These are phyloP conservation scores for Kuraishia borneana DNA, from an alignment of 805 yeast genomes.

Conservation along the genomic window DNA sequence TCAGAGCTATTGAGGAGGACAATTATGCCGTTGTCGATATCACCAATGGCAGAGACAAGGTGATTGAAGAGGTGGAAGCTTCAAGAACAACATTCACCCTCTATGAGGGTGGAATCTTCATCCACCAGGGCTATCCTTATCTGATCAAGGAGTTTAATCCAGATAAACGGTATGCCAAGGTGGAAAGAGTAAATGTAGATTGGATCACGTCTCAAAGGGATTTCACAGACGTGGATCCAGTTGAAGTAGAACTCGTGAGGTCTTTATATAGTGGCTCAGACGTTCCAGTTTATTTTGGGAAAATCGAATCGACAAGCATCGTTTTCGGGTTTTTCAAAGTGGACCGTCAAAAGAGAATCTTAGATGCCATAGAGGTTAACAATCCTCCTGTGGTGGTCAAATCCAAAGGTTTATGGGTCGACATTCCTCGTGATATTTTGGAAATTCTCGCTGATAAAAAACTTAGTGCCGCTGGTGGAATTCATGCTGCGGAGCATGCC, in stretches of 20 bases:
- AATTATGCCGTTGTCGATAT: conserved; percentile 84
- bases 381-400: conserved; percentile 67
- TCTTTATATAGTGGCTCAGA: conserved; percentile 33
- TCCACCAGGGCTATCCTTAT: conserved; percentile 90
- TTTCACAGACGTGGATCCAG: conserved; percentile 86
- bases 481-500: conserved; percentile 96
- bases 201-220: conserved; percentile 92
- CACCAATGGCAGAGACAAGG: conserved; percentile 62
- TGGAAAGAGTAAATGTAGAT: conserved; percentile 81
- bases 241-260: conserved; percentile 53
- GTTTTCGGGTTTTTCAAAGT: conserved; percentile 93
- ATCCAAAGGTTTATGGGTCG: conserved; percentile 88
- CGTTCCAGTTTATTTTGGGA: conserved; percentile 67
- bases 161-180: conserved; percentile 73
- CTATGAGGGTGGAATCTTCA: conserved; percentile 85
- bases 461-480: conserved; percentile 74
- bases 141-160: conserved; percentile 75
- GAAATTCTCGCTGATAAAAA: conserved; percentile 43
- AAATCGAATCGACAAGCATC: conserved; percentile 54
- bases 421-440: conserved; percentile 60
- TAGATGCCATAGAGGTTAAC: conserved; percentile 88
- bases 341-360: conserved; percentile 62
- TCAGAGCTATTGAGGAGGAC: conserved; percentile 77
- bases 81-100: conserved; percentile 82
- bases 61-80: conserved; percentile 84